These are phyloP conservation scores for Phlebiopsis flavidoalba DNA, from an alignment of 768 basidiomycete genomes.

Conservation along the genomic window DNA sequence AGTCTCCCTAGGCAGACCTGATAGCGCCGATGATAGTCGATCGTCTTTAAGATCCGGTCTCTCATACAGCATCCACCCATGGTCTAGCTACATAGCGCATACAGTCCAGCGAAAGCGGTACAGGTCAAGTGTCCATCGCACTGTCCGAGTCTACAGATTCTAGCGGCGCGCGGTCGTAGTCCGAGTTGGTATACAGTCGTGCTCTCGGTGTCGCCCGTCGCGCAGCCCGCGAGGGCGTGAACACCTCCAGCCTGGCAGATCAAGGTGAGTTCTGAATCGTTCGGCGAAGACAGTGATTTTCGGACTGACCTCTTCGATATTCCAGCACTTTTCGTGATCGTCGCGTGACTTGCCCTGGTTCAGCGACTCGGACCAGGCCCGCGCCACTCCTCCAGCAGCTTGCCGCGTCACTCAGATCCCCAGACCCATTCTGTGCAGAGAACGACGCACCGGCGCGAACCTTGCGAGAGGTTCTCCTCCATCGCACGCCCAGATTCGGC, in stretches of 20 bases:
- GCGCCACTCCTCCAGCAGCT: constrained; percentile 4
- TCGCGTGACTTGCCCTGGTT: neutral
- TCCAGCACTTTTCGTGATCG: neutral
- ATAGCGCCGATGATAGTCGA: too few relatives aligned
- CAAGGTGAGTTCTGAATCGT: neutral
- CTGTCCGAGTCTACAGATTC: constrained; percentile 1
- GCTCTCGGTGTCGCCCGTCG: neutral
- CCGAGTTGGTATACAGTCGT: neutral
- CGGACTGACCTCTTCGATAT: neutral
- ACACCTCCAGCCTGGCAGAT: neutral
- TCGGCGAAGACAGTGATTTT: neutral
- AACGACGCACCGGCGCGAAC: constrained; percentile 2
- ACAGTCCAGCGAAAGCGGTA: too few relatives aligned
- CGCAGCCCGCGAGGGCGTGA: neutral
- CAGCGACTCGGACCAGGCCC: neutral
- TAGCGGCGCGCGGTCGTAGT: neutral
- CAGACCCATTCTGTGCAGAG: too few relatives aligned
- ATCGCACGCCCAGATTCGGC: constrained; percentile 2
- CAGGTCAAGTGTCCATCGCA: neutral
- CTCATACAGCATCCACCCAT: too few relatives aligned
- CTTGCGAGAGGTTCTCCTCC: constrained; percentile 8
- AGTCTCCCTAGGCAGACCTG: too few relatives aligned
- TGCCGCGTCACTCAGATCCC: neutral
- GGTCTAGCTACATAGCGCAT: too few relatives aligned
- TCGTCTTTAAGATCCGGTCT: too few relatives aligned